Base-by-base conservation (phyloP, 2,329 filamentous ascomycete genomes). In the Triangularia verruculosa region DNA sequence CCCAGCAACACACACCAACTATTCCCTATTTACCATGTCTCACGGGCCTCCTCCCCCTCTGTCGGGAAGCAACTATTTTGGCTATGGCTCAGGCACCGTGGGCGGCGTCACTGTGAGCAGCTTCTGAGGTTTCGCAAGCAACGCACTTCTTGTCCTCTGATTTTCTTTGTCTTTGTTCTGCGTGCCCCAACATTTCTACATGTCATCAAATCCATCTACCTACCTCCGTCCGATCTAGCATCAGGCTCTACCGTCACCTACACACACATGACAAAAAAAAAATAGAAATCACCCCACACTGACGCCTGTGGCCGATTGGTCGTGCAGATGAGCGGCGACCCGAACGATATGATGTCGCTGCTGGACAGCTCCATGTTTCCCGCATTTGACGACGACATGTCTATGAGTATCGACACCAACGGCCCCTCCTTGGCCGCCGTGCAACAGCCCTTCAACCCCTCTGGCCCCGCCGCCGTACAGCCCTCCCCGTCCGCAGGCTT, bases 341-440 rank as follows among this genome's bases (percentile, higher is more conserved):
- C 70, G 61, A 70, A 74, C 66, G 75, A 79, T 67, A 73, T 81
- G 58, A 81, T 83, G 76, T 72, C 75, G 24, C 70, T 81, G 27
- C 72, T 83, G 61, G 78, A 83, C 61, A 76, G 76, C 64, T 72
- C 74, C 63, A 74, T 80, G 71, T 72, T 81, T 59, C 67, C 71
- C 51, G 66, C 69, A 51, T 72, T 71, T 64, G 71, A 73, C 61
- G 57, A 67, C 52, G 72, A 77, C 64, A 75, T 83, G 67, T 71
- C 78, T 54, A 54, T 54, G 51, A 75, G 70, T 61, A 70, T 83
- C 68, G 79, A 82, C 64, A 61, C 73, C 39, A 70, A 70, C 67
- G 74, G 75, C 69, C 61, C 64, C 69, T 63, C 59, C 69, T 12
- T 78, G 72, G 66, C 68, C 72, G 11, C 65, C 74, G 34, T 57